A percentile compares a stretch with the other conserved stretches of the same genome.
Conservation (phyloP, 768 basidiomycete genomes). For the Boletus vermiculosoides region DNA sequence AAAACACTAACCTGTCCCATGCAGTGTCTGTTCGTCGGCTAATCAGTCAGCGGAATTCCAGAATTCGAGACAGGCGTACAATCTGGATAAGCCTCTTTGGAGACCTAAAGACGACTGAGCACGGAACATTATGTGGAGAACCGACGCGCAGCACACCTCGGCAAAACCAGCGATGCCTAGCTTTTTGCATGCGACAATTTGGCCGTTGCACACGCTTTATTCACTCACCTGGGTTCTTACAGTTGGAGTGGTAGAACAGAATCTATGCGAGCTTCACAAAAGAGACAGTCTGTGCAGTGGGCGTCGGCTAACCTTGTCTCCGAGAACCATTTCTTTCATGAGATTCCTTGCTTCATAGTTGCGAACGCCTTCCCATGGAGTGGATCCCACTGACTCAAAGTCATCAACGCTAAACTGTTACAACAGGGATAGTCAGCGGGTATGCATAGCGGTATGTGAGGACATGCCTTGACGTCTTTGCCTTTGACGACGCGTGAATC, state of each 20-base stretch:
- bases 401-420: conserved; percentile 84
- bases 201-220: background rate
- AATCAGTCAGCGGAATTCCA: conserved; percentile 10
- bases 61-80: conserved; percentile 46
- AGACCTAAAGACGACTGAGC: conserved; percentile 46
- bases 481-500: conserved; percentile 83
- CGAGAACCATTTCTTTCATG: conserved; percentile 77
- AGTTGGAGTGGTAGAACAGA: conserved; percentile 86
- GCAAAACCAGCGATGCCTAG: conserved; percentile 80
- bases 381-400: conserved; percentile 67
- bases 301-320: conserved; percentile 59
- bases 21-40: conserved; percentile 63
- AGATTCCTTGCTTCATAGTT: conserved; percentile 81
- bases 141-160: conserved; percentile 46
- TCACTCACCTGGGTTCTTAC: conserved; percentile 69
- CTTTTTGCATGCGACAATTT: conserved; percentile 8
- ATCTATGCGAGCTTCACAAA: conserved; percentile 45
- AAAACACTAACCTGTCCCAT: conserved; percentile 70
- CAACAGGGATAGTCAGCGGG: background rate
- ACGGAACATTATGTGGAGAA: background rate
- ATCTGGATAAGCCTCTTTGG: conserved; percentile 87
- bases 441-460: background rate
- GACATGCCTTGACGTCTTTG: conserved; percentile 74
- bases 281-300: background rate
- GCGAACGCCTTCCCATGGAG: conserved; percentile 86